phyloP scores from a whole-genome alignment of 23 red algal genomes.

The Gracilariopsis chorda region DNA sequence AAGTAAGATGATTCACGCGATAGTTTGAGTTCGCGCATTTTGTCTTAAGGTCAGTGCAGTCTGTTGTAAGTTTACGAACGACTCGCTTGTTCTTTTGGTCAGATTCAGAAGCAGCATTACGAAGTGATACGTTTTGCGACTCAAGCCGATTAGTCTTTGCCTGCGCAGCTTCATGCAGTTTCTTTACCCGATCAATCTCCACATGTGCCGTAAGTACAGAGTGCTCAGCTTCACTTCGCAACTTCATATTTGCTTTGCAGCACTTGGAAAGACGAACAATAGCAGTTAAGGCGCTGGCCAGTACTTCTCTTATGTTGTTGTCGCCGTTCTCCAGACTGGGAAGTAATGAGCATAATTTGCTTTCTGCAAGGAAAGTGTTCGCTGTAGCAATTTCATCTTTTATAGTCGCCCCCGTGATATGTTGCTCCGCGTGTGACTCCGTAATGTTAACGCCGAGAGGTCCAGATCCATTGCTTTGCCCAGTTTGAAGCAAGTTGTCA shows the following conservation, averaged over 20 bases:
- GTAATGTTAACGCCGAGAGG: background rate
- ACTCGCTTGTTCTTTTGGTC: conserved; percentile 15
- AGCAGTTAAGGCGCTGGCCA: background rate
- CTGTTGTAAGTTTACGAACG: background rate
- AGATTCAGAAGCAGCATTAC: background rate
- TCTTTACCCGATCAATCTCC: background rate
- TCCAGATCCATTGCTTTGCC: background rate
- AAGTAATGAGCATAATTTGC: background rate
- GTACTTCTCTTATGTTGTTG: background rate
- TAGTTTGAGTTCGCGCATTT: background rate
- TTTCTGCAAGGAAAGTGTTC: background rate
- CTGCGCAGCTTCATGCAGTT: background rate
- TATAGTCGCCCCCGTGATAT: background rate
- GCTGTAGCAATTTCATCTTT: background rate
- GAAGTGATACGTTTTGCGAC: background rate
- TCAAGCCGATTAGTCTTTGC: conserved; percentile 7
- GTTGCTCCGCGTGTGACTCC: background rate
- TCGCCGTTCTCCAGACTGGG: conserved; percentile 1
- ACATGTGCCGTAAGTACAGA: background rate
- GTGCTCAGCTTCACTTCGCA: conserved; percentile 24
- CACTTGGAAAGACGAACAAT: conserved; percentile 37
- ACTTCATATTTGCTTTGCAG: conserved; percentile 41
- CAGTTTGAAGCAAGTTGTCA: conserved; percentile 25
- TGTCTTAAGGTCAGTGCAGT: background rate
- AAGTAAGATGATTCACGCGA: conserved; percentile 24